Evolutionary conservation across 2,329 filamentous ascomycete genomes (phyloP), one percentile per base, ranked within the genome.

Genomic region (Sarocladium strictum): DNA sequence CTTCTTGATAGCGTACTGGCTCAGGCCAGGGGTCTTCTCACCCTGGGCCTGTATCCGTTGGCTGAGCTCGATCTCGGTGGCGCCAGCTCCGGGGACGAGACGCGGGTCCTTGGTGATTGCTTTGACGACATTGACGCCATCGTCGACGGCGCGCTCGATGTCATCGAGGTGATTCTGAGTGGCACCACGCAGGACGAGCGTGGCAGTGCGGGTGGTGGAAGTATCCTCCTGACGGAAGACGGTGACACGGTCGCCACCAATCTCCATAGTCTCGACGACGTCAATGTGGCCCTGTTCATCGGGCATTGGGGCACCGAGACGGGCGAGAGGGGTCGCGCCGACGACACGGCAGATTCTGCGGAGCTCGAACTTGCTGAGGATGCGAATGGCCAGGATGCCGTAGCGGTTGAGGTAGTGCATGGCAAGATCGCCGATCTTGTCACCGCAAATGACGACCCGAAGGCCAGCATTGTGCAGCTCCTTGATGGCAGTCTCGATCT

Each of bases 121-220:
- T 78, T 99, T 99, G 71, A 99, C 89, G 53, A 96, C 95, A 67
- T 97, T 99, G 70, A 99, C 94, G 60, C 94, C 94, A 63, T 99
- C 94, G 64, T 99, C 94, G 55, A 99, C 92, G 52, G 94, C 94
- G 60, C 94, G 87, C 79, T 99, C 94, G 33, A 99, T 83, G 64
- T 99, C 94, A 66, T 99, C 94, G 23, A 99, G 84, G 71, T 97
- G 90, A 77, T 99, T 99, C 74, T 97, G 93, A 4, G 94, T 99
- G 19, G 94, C 94, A 51, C 95, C 94, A 60, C 94, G 86, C 57
- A 99, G 84, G 53, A 99, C 92, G 50, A 99, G 81, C 7, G 94
- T 99, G 19, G 95, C 90, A 53, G 94, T 99, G 65, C 92, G 84
- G 52, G 95, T 97, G 54, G 86, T 82, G 64, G 96, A 90, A 17